Evolutionary conservation across 768 basidiomycete genomes (phyloP).

Genomic region (Russula griseocarnosa): DNA sequence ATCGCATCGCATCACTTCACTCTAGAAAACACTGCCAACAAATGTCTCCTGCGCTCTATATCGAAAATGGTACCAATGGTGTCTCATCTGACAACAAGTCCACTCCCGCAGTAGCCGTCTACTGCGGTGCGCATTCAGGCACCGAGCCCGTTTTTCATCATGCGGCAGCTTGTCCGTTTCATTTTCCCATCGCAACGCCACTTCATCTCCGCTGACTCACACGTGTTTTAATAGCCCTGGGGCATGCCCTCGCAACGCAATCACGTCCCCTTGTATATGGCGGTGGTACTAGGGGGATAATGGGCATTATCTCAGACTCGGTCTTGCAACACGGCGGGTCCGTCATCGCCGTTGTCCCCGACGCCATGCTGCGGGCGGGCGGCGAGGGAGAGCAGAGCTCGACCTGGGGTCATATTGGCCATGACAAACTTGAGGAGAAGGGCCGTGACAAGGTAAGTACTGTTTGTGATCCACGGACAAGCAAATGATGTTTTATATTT

Average conservation of each 20-base stretch:
- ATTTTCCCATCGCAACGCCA: neutral
- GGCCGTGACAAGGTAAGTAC: slow-evolving; percentile 37
- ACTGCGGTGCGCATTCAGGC: slow-evolving; percentile 77
- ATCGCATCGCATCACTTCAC: neutral
- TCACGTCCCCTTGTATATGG: slow-evolving; percentile 77
- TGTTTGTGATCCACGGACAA: too few species aligned
- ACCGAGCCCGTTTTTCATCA: slow-evolving; percentile 53
- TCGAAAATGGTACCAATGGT: neutral
- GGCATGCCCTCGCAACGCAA: slow-evolving; percentile 59
- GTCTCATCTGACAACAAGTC: neutral
- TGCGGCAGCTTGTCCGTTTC: slow-evolving; percentile 64
- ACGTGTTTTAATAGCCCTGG: slow-evolving; percentile 50
- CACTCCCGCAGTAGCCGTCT: slow-evolving; percentile 61
- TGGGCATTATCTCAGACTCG: slow-evolving; percentile 74
- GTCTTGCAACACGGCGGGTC: slow-evolving; percentile 63
- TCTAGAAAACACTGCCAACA: too few species aligned
- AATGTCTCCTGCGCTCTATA: neutral
- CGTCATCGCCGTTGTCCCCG: slow-evolving; percentile 75
- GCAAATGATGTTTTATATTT: too few species aligned
- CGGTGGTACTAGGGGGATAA: slow-evolving; percentile 77
- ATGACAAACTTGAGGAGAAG: slow-evolving; percentile 34
- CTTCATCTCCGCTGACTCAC: neutral
- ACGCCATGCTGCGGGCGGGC: slow-evolving; percentile 64
- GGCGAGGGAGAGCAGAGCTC: slow-evolving; percentile 49
- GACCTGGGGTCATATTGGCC: slow-evolving; percentile 28